Percentiles rank a stretch among this genome's conserved stretches.
Conservation (phyloP, 148 eudicot species). For the Dysphania ambrosioides region DNA sequence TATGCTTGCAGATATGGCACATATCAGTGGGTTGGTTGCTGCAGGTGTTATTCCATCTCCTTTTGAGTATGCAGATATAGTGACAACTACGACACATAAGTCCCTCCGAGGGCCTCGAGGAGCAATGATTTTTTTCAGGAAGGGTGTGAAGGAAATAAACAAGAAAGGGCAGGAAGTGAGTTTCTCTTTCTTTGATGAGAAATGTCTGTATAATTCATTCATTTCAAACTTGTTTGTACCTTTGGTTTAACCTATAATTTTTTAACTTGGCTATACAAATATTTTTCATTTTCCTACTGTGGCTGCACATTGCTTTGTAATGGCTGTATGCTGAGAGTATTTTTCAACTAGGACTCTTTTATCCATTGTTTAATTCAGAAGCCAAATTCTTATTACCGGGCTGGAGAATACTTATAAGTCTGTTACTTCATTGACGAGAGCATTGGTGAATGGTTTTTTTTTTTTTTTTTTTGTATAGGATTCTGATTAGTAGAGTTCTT, state of each 20-base stretch:
- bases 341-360: background rate
- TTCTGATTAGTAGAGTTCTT: conserved; percentile 10
- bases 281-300: background rate
- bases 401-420: background rate
- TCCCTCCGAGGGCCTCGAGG: conserved; percentile 98
- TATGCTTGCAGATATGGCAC: conserved; percentile 96
- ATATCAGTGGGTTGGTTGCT: conserved; percentile 96
- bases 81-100: conserved; percentile 96
- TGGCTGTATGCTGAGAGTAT: background rate
- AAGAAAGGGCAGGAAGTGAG: conserved; percentile 45
- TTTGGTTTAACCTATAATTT: background rate
- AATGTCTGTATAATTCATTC: background rate
- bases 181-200: conserved; percentile 7
- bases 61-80: conserved; percentile 93
- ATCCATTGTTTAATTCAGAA: background rate
- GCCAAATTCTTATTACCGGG: background rate
- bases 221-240: background rate
- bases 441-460: background rate
- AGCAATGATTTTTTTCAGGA: conserved; percentile 94
- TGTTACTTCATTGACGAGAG: background rate
- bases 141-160: conserved; percentile 68
- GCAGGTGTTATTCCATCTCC: conserved; percentile 93
- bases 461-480: background rate
- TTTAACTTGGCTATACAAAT: background rate
- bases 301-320: background rate